phyloP scores from a whole-genome alignment of 163 green algal species.

The Chlorella variabilis region DNA sequence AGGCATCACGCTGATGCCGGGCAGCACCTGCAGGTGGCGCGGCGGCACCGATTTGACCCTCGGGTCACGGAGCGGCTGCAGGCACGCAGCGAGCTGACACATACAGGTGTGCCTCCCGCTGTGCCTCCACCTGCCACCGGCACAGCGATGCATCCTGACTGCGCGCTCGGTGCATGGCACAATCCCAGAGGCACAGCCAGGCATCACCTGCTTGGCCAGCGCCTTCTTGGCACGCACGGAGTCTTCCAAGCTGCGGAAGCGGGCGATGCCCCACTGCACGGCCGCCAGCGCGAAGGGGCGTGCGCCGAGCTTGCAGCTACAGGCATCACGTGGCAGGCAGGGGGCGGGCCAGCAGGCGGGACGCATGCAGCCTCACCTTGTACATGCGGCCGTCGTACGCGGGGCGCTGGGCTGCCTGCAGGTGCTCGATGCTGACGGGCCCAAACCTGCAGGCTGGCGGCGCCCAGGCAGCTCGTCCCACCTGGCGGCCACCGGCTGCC shows the following conservation, averaged over 20 bases:
- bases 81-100: background rate
- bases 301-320: too few relatives aligned
- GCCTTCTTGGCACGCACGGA: background rate
- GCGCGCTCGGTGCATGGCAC: too few relatives aligned
- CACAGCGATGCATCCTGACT: too few relatives aligned
- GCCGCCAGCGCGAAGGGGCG: background rate
- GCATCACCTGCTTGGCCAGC: background rate
- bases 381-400: background rate
- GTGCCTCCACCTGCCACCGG: background rate
- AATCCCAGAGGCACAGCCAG: too few relatives aligned
- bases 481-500: too few relatives aligned
- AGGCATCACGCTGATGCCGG: background rate
- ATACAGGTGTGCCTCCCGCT: background rate
- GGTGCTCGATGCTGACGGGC: background rate
- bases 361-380: background rate
- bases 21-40: background rate
- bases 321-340: too few relatives aligned
- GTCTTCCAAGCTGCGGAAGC: background rate
- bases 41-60: too few relatives aligned
- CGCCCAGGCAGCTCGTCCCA: background rate
- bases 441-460: constrained; percentile 12
- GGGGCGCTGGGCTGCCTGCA: background rate
- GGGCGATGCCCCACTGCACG: constrained; percentile 13
- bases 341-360: too few relatives aligned
- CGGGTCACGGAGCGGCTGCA: too few relatives aligned